Percentiles rank a stretch among this genome's conserved stretches.
phyloP scores from a whole-genome alignment of 768 basidiomycete species.

The Mycena vitilis region DNA sequence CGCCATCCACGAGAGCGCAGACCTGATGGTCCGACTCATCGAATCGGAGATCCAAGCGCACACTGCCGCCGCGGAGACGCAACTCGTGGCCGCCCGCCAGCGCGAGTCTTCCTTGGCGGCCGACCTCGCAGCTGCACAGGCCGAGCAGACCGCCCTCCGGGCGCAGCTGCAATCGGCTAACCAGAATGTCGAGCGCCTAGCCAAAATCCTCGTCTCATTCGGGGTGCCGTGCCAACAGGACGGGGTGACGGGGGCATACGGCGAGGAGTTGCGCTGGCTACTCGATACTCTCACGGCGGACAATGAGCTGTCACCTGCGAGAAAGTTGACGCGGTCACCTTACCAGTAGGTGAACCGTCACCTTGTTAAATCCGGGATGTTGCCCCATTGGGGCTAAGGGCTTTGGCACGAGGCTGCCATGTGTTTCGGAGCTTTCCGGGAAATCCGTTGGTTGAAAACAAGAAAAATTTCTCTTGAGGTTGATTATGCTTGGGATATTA shows the following conservation, averaged over 20 bases:
- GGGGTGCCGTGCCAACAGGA: slow-evolving; percentile 5
- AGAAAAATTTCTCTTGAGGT: no score
- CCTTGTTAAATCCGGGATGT: no score
- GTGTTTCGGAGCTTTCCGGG: no score
- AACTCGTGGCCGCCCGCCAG: neutral
- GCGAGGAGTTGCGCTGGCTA: slow-evolving; percentile 1
- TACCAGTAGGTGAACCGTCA: no score
- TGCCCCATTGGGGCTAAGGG: no score
- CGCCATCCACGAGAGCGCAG: slow-evolving; percentile 7
- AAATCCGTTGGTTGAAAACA: no score
- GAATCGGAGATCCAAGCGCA: slow-evolving; percentile 15
- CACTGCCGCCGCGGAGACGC: slow-evolving; percentile 16
- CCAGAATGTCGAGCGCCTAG: neutral
- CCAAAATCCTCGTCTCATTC: neutral
- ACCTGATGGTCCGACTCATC: slow-evolving; percentile 19
- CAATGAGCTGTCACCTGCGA: no score
- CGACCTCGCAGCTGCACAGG: neutral
- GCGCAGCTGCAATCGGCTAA: neutral
- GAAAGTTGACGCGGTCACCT: no score
- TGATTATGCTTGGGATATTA: no score
- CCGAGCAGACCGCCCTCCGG: neutral
- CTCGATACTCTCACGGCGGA: slow-evolving; percentile 6
- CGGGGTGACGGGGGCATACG: slow-evolving; percentile 3
- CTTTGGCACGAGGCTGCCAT: no score
- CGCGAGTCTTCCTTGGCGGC: slow-evolving; percentile 1